Percentiles rank a stretch among this genome's conserved stretches.
phyloP scores from a whole-genome alignment of 306 rosid species.

The Vigna mungo region DNA sequence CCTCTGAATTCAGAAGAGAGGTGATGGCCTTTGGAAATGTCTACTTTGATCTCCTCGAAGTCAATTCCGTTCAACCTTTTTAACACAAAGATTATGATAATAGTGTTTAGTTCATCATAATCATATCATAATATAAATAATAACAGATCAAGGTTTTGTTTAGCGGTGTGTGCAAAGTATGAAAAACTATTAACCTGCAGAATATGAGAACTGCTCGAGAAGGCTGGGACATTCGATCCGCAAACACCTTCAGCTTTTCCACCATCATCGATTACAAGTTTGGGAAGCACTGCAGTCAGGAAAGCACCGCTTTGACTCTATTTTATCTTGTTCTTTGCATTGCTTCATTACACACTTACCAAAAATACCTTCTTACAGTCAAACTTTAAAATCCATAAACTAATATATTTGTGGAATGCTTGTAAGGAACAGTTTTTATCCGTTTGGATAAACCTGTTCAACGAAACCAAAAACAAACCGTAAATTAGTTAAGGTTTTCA shows the following conservation, averaged over 20 bases:
- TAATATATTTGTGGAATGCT: background rate
- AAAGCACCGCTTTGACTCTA: background rate
- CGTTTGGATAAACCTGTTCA: background rate
- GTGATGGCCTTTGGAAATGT: constrained; percentile 70
- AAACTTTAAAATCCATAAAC: constrained; percentile 1
- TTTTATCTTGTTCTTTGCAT: background rate
- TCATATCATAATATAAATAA: background rate
- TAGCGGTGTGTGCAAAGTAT: background rate
- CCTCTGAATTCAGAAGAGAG: constrained; percentile 67
- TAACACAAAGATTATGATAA: background rate
- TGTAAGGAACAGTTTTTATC: too few species aligned
- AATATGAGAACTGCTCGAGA: constrained; percentile 81
- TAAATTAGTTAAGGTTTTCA: background rate
- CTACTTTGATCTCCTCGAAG: constrained; percentile 68
- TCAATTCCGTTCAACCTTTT: constrained; percentile 68
- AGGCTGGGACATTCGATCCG: constrained; percentile 86
- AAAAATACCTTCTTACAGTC: background rate
- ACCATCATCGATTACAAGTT: constrained; percentile 9
- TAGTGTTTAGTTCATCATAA: background rate
- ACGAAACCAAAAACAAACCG: background rate
- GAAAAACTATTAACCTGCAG: constrained; percentile 66
- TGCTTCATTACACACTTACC: too few species aligned
- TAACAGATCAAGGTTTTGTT: background rate
- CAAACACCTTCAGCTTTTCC: constrained; percentile 73
- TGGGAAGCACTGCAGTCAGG: background rate